Evolutionary conservation across 148 eudicot genomes (phyloP), one percentile per base, ranked within the genome.

Genomic region (Polygonum maritimum): DNA sequence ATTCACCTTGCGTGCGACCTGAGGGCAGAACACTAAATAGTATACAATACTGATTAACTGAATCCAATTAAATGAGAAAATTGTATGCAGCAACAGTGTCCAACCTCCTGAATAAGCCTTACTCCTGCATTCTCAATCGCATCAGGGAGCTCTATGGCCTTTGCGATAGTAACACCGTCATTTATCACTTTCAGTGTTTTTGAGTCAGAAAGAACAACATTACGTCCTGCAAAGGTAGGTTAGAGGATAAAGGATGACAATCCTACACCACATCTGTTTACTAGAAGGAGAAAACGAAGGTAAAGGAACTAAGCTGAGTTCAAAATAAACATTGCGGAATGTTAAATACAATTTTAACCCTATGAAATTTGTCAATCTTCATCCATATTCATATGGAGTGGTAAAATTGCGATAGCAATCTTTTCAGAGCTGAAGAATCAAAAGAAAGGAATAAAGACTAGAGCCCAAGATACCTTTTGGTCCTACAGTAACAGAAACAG

Each of bases 1-100:
- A 88, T 94, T 94, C 63, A 92, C 92, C 85, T 92, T 94, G 70
- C 85, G 84, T 79, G 98, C 98, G 77, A 94, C 98, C 98, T 94
- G 87, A 76, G 76, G 74, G 81, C 67, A 72, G 36, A 69, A 65
- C 72, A 76, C 78, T 76, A 85, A 79, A 70, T 76, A 76, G 54
- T 82, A 70, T 52, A 81, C 58, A 15, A 78, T 78, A 69, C 54
- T 72, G 76, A 47, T 77, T 73, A 35, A 36, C 22, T 14, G 21
- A 44, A 51, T 7, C 10, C n/a, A 33, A 22, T 35, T 13, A 54
- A 12, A 36, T 3, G 41, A 39, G 21, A 55, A 48, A 77, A 26
- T 33, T 16, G 9, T 48, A 69, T 74, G 78, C 74, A 63, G 79
- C 76, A 54, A 72, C 57, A 48, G 38, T 80, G 47, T 79, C 78